Percentiles rank a stretch among this genome's conserved stretches.
Evolutionary conservation across 257 asterid genomes (phyloP).

Genomic region (Jacaranda mimosifolia): DNA sequence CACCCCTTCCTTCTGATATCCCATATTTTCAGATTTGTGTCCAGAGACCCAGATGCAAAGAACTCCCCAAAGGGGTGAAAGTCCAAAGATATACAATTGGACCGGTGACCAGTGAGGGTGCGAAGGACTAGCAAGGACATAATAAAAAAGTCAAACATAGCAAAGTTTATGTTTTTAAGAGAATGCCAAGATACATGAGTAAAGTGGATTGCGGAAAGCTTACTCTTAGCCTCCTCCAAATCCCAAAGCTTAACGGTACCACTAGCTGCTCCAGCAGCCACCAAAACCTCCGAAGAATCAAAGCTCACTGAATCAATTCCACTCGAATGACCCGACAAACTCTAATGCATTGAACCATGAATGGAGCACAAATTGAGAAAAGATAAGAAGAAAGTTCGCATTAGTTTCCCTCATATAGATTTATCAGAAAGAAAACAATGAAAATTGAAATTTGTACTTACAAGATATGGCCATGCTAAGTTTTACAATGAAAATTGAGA

Average conservation of each 20-base stretch:
- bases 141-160: conserved; percentile 31
- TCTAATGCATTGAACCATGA: conserved; percentile 64
- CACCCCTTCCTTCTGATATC: conserved; percentile 97
- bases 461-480: conserved; percentile 18
- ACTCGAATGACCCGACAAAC: conserved; percentile 98
- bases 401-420: conserved; percentile 25
- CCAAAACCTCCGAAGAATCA: conserved; percentile 94
- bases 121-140: conserved; percentile 70
- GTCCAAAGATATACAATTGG: conserved; percentile 96
- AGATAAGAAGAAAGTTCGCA: conserved; percentile 27
- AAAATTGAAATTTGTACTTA: conserved; percentile 25
- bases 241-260: conserved; percentile 99
- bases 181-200: conserved; percentile 23
- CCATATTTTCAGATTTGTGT: conserved; percentile 98
- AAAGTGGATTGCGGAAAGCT: conserved; percentile 37
- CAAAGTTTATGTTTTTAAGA: conserved; percentile 8
- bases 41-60: conserved; percentile 98
- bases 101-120: conserved; percentile 96
- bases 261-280: conserved; percentile 99
- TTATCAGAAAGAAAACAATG: conserved; percentile 13
- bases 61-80: conserved; percentile 99
- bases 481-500: conserved; percentile 10
- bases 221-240: conserved; percentile 98
- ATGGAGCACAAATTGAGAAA: conserved; percentile 26
- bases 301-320: conserved; percentile 98